Evolutionary conservation across 78 protist genomes (phyloP), one percentile per base, ranked within the genome.

Genomic region (Emiliania huxleyi): DNA sequence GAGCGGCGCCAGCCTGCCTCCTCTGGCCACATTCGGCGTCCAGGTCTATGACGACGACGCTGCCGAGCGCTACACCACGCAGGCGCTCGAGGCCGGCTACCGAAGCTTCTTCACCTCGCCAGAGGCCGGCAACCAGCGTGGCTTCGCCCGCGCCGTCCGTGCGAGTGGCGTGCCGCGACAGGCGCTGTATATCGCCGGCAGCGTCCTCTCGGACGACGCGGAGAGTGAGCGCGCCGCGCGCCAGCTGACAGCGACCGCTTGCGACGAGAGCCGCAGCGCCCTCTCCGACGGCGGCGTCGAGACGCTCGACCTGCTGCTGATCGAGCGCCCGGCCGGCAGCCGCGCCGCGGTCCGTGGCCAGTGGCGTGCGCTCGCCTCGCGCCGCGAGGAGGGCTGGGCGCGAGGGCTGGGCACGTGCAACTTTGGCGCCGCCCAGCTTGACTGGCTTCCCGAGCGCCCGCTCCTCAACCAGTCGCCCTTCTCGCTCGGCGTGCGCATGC

Each of bases 101-200:
- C 91, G 91, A 33, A 40, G 21, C 79, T 87, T 87, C n/a, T 87
- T 87, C 77, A 29, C 75, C 38, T 35, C 48, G 19, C 56, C 45
- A 4, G 48, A 37, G 42, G 91, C 91, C 8, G 79, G 77, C 52
- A 87, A 87, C 35, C 91, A 87, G 48, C 33, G 25, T 26, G 91
- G 91, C 1, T 46, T 45, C 29, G 44, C 44, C 43, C 38, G 43
- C 21, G 91, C 91, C n/a, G 23, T 87, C 37, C 23, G 29, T 0
- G 91, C 33, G 79, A 25, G 33, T 2, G 79, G 91, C 48, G 43
- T 87, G 35, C 91, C 91, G 4, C 91, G 91, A 25, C 22, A 42
- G 26, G 91, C 52, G 73, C 73, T 87, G 49, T 87, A n/a, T 79
- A 87, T 87, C 91, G 45, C 48, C 77, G 77, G 91, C 5, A 38